Percentiles rank a stretch among this genome's conserved stretches.
Evolutionary conservation across 2,329 filamentous ascomycete species (phyloP).

Genomic region (Torrubiella hemipterigena): DNA sequence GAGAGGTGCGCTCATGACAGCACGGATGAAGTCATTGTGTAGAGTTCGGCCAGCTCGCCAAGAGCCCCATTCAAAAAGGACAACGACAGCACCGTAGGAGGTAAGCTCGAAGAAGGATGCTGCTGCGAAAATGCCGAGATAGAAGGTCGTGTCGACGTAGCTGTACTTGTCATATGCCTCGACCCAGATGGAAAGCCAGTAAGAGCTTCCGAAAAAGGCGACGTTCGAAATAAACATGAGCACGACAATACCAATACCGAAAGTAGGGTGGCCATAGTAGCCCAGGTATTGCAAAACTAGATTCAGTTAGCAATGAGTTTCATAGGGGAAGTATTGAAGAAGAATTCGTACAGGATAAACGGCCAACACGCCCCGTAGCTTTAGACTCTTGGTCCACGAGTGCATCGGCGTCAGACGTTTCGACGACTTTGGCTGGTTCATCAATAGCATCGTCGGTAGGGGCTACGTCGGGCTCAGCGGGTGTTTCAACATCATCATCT

Average conservation of each 20-base stretch:
- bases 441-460: conserved; percentile 16
- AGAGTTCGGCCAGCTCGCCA: conserved; percentile 43
- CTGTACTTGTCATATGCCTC: conserved; percentile 33
- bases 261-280: conserved; percentile 34
- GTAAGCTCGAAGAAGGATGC: conserved; percentile 30
- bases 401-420: conserved; percentile 25
- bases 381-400: conserved; percentile 36
- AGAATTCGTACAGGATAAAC: conserved; percentile 26
- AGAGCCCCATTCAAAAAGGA: conserved; percentile 40
- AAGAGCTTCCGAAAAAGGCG: conserved; percentile 26
- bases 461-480: conserved; percentile 15
- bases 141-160: conserved; percentile 33
- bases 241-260: conserved; percentile 25
- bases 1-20: conserved; percentile 40
- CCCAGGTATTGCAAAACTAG: conserved; percentile 37
- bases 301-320: conserved; percentile 8
- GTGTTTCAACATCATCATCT: conserved; percentile 16
- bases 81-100: conserved; percentile 27
- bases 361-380: conserved; percentile 30
- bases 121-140: conserved; percentile 38
- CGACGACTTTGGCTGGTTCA: conserved; percentile 18
- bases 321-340: background rate
- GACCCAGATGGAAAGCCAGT: conserved; percentile 43
- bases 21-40: conserved; percentile 38
- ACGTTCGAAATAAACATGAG: conserved; percentile 28